phyloP scores from a whole-genome alignment of 2,329 filamentous ascomycete genomes.

The Aspergillus sp. region DNA sequence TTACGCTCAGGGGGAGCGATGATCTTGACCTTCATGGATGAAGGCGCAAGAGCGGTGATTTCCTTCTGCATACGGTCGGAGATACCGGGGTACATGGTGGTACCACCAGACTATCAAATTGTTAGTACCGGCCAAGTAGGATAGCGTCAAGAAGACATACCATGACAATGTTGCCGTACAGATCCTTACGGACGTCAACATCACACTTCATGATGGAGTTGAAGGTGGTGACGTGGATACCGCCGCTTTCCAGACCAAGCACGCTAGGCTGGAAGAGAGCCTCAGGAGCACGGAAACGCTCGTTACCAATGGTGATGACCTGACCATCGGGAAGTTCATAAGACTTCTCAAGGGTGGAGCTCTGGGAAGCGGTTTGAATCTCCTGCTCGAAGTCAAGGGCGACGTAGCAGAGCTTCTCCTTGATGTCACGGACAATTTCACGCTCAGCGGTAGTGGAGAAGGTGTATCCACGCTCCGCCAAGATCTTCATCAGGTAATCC shows the following conservation, averaged over 20 bases:
- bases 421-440: conserved; percentile 99
- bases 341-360: conserved; percentile 98
- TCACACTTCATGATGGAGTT: conserved; percentile 99
- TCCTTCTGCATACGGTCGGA: conserved; percentile 99
- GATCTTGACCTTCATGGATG: conserved; percentile 99
- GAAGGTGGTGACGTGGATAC: conserved; percentile 99
- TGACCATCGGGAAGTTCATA: conserved; percentile 99
- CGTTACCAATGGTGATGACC: conserved; percentile 99
- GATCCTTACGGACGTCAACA: conserved; percentile 99
- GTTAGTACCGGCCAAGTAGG: conserved; percentile 15
- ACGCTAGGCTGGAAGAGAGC: conserved; percentile 99
- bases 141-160: conserved; percentile 57
- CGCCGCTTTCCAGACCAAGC: conserved; percentile 95
- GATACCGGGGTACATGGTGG: conserved; percentile 99
- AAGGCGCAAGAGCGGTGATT: conserved; percentile 98
- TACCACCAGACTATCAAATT: conserved; percentile 84
- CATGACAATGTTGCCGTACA: conserved; percentile 99
- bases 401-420: conserved; percentile 99
- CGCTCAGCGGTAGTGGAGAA: conserved; percentile 99
- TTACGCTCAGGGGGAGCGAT: conserved; percentile 99
- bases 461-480: conserved; percentile 98
- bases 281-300: conserved; percentile 99
- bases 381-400: conserved; percentile 99
- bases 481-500: conserved; percentile 99
- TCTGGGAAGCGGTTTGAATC: conserved; percentile 99